phyloP scores from a whole-genome alignment of 2,329 filamentous ascomycete genomes.

The Helicocarpus griseus region DNA sequence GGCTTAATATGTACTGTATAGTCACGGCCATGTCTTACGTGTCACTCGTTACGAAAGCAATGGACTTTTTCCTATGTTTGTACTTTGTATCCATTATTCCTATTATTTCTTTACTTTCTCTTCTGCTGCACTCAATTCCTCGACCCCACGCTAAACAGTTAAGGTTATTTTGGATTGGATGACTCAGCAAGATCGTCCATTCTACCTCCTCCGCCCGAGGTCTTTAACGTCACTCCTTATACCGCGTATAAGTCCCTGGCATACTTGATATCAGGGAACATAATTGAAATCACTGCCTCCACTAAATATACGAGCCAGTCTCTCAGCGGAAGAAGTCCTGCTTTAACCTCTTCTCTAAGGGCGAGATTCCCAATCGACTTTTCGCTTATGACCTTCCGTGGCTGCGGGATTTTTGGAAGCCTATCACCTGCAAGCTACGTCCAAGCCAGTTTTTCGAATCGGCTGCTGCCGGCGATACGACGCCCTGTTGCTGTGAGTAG shows the following conservation, averaged over 20 bases:
- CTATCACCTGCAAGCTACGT: neutral
- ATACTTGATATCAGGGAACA: no score
- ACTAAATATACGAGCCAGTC: neutral
- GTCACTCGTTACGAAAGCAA: no score
- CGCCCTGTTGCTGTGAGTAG: conserved; percentile 1
- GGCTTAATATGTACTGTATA: neutral
- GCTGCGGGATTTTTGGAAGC: neutral
- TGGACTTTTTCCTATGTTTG: no score
- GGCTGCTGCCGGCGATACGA: neutral
- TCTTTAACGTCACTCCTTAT: no score
- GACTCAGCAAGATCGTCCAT: neutral
- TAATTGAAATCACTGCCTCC: neutral
- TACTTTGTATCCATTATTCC: no score
- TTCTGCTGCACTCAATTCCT: neutral
- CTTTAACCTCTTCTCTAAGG: neutral
- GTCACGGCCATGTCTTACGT: neutral
- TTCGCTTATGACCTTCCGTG: neutral
- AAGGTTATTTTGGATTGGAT: neutral
- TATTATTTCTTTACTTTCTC: neutral
- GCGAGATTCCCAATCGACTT: neutral
- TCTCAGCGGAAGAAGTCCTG: neutral
- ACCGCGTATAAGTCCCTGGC: no score
- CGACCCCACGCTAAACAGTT: neutral
- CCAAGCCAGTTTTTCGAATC: neutral
- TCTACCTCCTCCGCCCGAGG: neutral